These are phyloP conservation scores for Chaetomium cochliodes DNA, from an alignment of 495 filamentous ascomycete species.

Conservation along the genomic window DNA sequence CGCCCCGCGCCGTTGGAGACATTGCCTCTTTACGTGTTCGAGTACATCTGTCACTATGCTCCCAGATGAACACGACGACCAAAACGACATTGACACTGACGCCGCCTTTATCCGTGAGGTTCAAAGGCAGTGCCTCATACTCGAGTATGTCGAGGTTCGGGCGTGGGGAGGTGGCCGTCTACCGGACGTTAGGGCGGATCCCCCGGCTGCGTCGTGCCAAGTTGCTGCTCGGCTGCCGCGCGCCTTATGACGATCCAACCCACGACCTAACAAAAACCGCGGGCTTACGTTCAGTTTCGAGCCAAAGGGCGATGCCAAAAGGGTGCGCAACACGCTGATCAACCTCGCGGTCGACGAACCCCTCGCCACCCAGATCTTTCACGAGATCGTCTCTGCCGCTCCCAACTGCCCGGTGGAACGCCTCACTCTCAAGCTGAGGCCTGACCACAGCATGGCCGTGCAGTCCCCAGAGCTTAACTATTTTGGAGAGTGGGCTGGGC, in stretches of 20 bases:
- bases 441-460: no score
- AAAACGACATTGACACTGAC: no score
- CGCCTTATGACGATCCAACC: neutral
- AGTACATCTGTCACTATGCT: neutral
- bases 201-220: neutral
- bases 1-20: neutral
- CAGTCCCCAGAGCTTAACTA: neutral
- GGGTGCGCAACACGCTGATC: neutral
- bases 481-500: neutral
- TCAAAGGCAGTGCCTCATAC: neutral
- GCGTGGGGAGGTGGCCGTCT: constrained; percentile 1
- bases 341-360: neutral
- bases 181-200: neutral
- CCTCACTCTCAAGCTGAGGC: neutral
- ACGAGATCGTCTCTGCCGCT: neutral
- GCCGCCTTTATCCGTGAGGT: neutral
- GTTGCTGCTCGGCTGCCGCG: constrained; percentile 3
- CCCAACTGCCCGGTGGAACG: neutral
- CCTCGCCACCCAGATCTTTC: neutral
- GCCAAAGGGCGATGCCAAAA: neutral
- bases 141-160: neutral
- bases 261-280: no score
- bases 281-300: no score
- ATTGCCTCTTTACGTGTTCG: neutral
- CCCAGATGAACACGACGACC: neutral